Conservation (phyloP, 2,329 filamentous ascomycete genomes). For the Cryphonectria carpinicola region DNA sequence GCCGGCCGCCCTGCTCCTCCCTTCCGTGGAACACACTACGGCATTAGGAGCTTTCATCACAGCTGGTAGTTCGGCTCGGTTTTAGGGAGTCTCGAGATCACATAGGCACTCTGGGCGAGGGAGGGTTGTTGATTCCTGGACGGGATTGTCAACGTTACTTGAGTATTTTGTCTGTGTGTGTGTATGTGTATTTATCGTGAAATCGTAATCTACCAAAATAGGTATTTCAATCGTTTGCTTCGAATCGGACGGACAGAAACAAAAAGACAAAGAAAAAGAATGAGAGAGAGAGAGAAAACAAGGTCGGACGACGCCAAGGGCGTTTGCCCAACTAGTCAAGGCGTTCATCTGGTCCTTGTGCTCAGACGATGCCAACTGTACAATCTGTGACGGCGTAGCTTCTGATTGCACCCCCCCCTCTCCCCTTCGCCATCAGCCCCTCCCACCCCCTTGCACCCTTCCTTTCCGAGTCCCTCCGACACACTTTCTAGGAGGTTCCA, state of each 20-base stretch:
- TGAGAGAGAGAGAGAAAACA: not conserved
- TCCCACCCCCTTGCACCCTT: not conserved
- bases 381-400: not conserved
- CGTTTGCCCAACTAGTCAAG: not conserved
- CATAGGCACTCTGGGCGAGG: not conserved
- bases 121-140: not conserved
- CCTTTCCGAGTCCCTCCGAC: no score
- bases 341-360: not conserved
- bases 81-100: not conserved
- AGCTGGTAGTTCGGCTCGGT: not conserved
- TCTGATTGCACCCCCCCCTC: not conserved
- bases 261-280: not conserved
- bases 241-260: not conserved
- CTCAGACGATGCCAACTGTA: not conserved
- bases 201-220: not conserved
- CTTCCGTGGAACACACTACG: not conserved
- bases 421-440: not conserved
- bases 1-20: not conserved
- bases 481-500: not conserved
- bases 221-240: not conserved
- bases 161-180: not conserved
- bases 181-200: not conserved
- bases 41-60: not conserved
- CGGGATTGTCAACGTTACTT: not conserved
- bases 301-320: not conserved